phyloP scores from a whole-genome alignment of 371 early-diverging fungal species.

The Mucor ambiguus region DNA sequence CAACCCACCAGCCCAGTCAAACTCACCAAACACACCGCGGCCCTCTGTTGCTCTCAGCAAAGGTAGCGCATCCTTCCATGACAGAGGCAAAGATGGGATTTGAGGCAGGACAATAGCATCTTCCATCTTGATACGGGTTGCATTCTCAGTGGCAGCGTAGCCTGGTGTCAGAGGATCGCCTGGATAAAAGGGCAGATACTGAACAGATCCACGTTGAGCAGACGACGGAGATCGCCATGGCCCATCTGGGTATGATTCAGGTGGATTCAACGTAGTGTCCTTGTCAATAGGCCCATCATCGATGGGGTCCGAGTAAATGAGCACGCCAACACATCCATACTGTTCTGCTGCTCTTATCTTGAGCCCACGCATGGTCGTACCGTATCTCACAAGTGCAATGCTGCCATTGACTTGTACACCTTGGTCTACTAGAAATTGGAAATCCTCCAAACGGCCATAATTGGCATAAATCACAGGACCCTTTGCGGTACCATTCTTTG shows the following conservation, averaged over 20 bases:
- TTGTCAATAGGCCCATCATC: conserved; percentile 57
- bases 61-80: conserved; percentile 67
- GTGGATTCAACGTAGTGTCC: conserved; percentile 23
- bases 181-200: conserved; percentile 44
- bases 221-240: conserved; percentile 67
- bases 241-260: conserved; percentile 64
- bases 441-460: conserved; percentile 67
- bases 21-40: conserved; percentile 41
- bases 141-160: conserved; percentile 57
- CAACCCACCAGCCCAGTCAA: conserved; percentile 58
- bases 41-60: conserved; percentile 57
- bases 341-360: conserved; percentile 67
- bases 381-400: conserved; percentile 69
- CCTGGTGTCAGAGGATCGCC: conserved; percentile 77
- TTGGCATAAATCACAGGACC: conserved; percentile 71
- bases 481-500: conserved; percentile 63
- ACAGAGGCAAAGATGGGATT: conserved; percentile 74
- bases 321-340: conserved; percentile 60
- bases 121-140: conserved; percentile 52
- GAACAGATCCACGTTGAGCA: conserved; percentile 66
- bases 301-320: conserved; percentile 66
- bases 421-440: conserved; percentile 48
- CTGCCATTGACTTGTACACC: conserved; percentile 56
- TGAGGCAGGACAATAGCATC: conserved; percentile 50
- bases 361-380: conserved; percentile 59